A percentile compares a stretch with the other conserved stretches of the same genome.
Evolutionary conservation across 208 protist genomes (phyloP).

Genomic region (Leishmania martiniquensis): DNA sequence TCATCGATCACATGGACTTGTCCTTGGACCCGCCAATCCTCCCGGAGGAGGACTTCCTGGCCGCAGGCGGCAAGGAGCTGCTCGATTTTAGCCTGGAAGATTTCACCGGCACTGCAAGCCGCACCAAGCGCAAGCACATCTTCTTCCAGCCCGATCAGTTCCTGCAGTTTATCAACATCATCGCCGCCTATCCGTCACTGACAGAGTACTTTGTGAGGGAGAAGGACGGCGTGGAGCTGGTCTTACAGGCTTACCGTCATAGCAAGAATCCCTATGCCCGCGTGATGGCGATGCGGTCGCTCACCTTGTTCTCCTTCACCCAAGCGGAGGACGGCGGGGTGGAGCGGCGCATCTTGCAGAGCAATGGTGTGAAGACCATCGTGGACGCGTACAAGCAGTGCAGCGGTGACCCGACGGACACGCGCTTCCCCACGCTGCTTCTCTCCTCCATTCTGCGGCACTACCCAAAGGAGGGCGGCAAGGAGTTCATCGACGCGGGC

Average conservation of each 20-base stretch:
- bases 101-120: slow-evolving; percentile 63
- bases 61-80: slow-evolving; percentile 63
- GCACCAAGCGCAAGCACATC: slow-evolving; percentile 71
- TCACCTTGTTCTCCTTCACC: slow-evolving; percentile 86
- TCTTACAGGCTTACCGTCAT: slow-evolving; percentile 73
- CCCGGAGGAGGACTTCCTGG: slow-evolving; percentile 68
- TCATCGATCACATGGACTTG: slow-evolving; percentile 90
- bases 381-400: slow-evolving; percentile 84
- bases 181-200: slow-evolving; percentile 70
- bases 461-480: slow-evolving; percentile 77
- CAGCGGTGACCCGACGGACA: slow-evolving; percentile 87
- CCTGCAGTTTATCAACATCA: slow-evolving; percentile 83
- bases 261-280: slow-evolving; percentile 72
- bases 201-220: slow-evolving; percentile 76
- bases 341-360: slow-evolving; percentile 75
- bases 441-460: slow-evolving; percentile 89
- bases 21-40: slow-evolving; percentile 80
- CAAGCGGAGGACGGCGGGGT: slow-evolving; percentile 82
- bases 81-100: slow-evolving; percentile 85
- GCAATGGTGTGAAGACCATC: slow-evolving; percentile 69
- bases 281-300: slow-evolving; percentile 73
- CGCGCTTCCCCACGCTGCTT: slow-evolving; percentile 80
- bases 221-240: slow-evolving; percentile 73
- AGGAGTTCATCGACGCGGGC: slow-evolving; percentile 77
- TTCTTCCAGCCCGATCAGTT: slow-evolving; percentile 90